Evolutionary conservation across 2,329 filamentous ascomycete genomes (phyloP), one percentile per base, ranked within the genome.

Genomic region (Colletotrichum agaves): DNA sequence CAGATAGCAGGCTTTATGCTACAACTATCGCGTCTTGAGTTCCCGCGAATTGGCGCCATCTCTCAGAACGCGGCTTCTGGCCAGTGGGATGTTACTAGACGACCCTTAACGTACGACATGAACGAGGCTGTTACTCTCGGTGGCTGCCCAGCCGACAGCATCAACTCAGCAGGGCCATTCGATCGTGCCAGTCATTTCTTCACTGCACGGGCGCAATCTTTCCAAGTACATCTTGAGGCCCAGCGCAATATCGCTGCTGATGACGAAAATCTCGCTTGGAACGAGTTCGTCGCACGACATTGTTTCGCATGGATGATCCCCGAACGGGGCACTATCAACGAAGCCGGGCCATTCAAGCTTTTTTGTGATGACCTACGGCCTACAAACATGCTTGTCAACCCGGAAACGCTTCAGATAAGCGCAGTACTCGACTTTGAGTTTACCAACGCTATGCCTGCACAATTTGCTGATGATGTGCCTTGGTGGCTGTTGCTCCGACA

Each of bases 341-440:
- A 80, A 41, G 37, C 56, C 17, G 76, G 78, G 10, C 78, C 75
- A 31, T 82, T 80, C 71, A 72, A 73, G 64, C 72, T 75, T 55
- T 82, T 78, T 71, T 81, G 78, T 65, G 77, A 81, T 63, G 79
- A 82, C 67, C 50, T 83, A 17, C 75, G 74, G 33, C 77, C 78
- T 4, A 19, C 71, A 19, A 82, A 83, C 65, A 79, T 83, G 71
- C 76, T 82, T 31, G 70, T 75, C 13, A 72, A 83, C 55, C 76
- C 74, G 10, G 65, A 74, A 5, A 81, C 75, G 31, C 70, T 78
- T 2, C 69, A 70, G 10, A 78, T 82, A 44, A 79, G 72, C 0
- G 79, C 78, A 1, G 71, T 81, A 19, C 67, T 82, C 44, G 80
- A 83, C 63, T 73, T 76, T 23, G 80, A 82, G 71, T 82, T 80